Evolutionary conservation across 2,329 filamentous ascomycete species (phyloP).

Genomic region (Trichoderma atrobrunneum): DNA sequence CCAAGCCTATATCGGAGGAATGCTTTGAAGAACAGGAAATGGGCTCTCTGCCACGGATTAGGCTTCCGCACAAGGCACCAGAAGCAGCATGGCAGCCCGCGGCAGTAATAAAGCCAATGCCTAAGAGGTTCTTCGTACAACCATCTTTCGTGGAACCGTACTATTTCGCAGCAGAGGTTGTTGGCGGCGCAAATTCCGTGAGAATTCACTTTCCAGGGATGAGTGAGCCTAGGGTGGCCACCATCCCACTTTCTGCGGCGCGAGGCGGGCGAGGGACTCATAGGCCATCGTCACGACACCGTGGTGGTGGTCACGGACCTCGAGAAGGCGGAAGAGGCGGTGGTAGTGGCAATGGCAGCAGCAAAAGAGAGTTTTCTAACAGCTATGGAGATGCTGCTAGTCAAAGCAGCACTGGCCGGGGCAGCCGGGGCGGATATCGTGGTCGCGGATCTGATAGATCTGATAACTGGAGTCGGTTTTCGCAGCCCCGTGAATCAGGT

Average conservation of each 20-base stretch:
- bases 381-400: constrained; percentile 26
- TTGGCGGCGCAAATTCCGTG: constrained; percentile 36
- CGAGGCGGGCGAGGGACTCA: constrained; percentile 32
- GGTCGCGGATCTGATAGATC: constrained; percentile 40
- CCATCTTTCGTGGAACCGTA: constrained; percentile 35
- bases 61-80: constrained; percentile 62
- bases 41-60: constrained; percentile 70
- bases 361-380: constrained; percentile 35
- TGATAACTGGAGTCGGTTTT: constrained; percentile 42
- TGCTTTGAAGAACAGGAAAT: constrained; percentile 81
- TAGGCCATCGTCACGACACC: constrained; percentile 30
- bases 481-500: constrained; percentile 19
- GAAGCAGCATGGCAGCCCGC: constrained; percentile 62
- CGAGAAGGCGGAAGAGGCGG: constrained; percentile 26
- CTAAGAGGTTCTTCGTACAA: constrained; percentile 48
- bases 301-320: constrained; percentile 30
- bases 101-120: constrained; percentile 52
- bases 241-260: constrained; percentile 36
- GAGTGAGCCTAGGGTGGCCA: constrained; percentile 37
- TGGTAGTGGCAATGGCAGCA: constrained; percentile 30
- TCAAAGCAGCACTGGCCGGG: constrained; percentile 27
- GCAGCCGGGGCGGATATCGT: constrained; percentile 41
- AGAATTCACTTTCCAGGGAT: constrained; percentile 44
- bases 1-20: constrained; percentile 71
- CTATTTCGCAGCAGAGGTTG: constrained; percentile 34